These are phyloP conservation scores for Cudoniella acicularis DNA, from an alignment of 495 filamentous ascomycete genomes.

Conservation along the genomic window DNA sequence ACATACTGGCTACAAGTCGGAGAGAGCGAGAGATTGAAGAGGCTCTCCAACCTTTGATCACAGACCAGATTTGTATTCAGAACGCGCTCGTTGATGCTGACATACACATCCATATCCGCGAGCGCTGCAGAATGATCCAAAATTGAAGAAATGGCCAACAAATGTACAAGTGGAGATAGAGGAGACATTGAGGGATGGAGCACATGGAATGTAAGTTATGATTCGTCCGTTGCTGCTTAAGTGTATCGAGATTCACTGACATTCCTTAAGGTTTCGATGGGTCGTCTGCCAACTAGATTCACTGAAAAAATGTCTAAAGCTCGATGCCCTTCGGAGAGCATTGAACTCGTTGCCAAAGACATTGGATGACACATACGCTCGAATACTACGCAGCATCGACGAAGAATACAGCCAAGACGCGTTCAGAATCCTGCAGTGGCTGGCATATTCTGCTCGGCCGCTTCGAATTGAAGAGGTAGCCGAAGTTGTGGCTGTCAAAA, in stretches of 20 bases:
- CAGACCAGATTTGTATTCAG: conserved; percentile 6
- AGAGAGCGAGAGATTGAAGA: conserved; percentile 12
- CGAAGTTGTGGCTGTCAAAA: conserved; percentile 24
- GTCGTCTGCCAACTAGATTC: conserved; percentile 31
- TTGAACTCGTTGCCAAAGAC: conserved; percentile 27
- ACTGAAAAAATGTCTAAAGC: conserved; percentile 27
- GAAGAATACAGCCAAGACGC: conserved; percentile 13
- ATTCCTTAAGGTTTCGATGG: conserved; percentile 28
- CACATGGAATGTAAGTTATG: conserved; percentile 7
- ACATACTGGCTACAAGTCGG: conserved; percentile 14
- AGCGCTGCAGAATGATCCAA: conserved; percentile 10
- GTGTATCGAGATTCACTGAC: background rate
- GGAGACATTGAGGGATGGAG: background rate
- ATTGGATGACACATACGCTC: conserved; percentile 32
- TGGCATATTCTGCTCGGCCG: conserved; percentile 26
- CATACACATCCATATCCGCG: background rate
- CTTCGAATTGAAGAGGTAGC: conserved; percentile 23
- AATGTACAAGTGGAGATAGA: background rate
- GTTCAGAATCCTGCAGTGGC: conserved; percentile 28
- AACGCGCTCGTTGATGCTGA: background rate
- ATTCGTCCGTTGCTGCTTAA: no score
- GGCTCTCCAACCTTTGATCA: background rate
- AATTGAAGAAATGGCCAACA: background rate
- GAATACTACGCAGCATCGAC: conserved; percentile 26
- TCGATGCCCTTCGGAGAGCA: conserved; percentile 13